Evolutionary conservation across 2,329 filamentous ascomycete species (phyloP).

Genomic region (Aspergillus terreus): DNA sequence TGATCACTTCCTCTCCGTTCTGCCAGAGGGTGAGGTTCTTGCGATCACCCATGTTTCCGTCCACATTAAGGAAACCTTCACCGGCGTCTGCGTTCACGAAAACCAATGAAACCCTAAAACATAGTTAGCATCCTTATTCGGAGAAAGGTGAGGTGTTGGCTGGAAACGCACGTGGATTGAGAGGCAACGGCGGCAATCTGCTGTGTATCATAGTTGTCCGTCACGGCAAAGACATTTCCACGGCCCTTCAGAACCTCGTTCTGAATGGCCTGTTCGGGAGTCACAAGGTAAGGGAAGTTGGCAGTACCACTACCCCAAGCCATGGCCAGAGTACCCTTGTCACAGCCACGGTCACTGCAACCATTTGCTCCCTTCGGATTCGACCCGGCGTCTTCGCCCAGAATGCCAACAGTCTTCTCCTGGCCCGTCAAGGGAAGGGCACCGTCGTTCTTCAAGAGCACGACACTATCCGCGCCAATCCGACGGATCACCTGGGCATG

Average conservation of each 20-base stretch:
- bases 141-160: background rate
- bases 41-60: slow-evolving; percentile 81
- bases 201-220: slow-evolving; percentile 54
- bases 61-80: slow-evolving; percentile 80
- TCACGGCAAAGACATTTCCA: slow-evolving; percentile 60
- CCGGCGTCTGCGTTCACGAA: slow-evolving; percentile 86
- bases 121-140: background rate
- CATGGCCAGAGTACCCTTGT: slow-evolving; percentile 60
- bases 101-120: slow-evolving; percentile 58
- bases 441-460: slow-evolving; percentile 82
- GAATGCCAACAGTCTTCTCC: slow-evolving; percentile 70
- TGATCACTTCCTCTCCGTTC: slow-evolving; percentile 73
- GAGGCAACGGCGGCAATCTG: slow-evolving; percentile 50
- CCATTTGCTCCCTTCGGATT: slow-evolving; percentile 75
- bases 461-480: slow-evolving; percentile 73
- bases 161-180: slow-evolving; percentile 38
- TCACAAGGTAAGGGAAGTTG: slow-evolving; percentile 62
- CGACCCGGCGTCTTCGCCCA: slow-evolving; percentile 79
- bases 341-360: slow-evolving; percentile 65
- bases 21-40: slow-evolving; percentile 91
- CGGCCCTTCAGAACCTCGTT: slow-evolving; percentile 64
- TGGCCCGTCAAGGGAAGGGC: slow-evolving; percentile 70
- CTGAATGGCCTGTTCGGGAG: slow-evolving; percentile 61
- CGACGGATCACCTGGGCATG: slow-evolving; percentile 72
- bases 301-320: slow-evolving; percentile 60